Conservation (phyloP, 305 asterid species). For the Caryopteris hybrid region DNA sequence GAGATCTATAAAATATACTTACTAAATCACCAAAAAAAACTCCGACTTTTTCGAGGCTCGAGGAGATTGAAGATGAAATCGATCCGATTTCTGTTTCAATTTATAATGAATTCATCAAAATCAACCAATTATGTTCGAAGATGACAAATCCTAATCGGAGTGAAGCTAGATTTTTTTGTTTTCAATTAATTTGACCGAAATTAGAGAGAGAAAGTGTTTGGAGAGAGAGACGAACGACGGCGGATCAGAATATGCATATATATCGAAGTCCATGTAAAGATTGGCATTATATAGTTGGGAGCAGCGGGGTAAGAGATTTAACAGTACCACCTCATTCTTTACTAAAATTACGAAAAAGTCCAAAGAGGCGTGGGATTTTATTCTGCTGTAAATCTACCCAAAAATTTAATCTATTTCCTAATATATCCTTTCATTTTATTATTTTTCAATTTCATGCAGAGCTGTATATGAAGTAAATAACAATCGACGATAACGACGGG, state of each 20-base stretch:
- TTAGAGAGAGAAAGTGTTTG: constrained; percentile 8
- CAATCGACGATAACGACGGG: constrained; percentile 5
- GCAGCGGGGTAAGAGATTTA: background rate
- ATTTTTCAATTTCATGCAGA: background rate
- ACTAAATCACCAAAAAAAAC: constrained; percentile 15
- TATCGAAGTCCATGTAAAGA: constrained; percentile 9
- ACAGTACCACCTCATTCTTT: constrained; percentile 19
- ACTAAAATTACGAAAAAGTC: constrained; percentile 32
- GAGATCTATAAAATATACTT: constrained; percentile 41
- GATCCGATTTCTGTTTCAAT: constrained; percentile 29
- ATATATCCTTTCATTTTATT: background rate
- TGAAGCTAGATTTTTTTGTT: background rate
- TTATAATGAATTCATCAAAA: constrained; percentile 34
- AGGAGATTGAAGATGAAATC: constrained; percentile 19
- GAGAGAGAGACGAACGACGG: constrained; percentile 28
- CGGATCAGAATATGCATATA: constrained; percentile 30
- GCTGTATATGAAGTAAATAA: background rate
- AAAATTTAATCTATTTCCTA: constrained; percentile 4
- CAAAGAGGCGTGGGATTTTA: constrained; percentile 16
- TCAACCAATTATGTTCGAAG: constrained; percentile 1
- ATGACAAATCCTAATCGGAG: background rate
- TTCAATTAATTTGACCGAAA: constrained; percentile 15
- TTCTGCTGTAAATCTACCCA: constrained; percentile 1
- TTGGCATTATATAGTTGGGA: constrained; percentile 24
- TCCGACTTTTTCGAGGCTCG: constrained; percentile 16